Percentiles rank a stretch among this genome's conserved stretches.
Conservation (phyloP, 352 stramenopile genomes). For the Globisporangium okanoganense region DNA sequence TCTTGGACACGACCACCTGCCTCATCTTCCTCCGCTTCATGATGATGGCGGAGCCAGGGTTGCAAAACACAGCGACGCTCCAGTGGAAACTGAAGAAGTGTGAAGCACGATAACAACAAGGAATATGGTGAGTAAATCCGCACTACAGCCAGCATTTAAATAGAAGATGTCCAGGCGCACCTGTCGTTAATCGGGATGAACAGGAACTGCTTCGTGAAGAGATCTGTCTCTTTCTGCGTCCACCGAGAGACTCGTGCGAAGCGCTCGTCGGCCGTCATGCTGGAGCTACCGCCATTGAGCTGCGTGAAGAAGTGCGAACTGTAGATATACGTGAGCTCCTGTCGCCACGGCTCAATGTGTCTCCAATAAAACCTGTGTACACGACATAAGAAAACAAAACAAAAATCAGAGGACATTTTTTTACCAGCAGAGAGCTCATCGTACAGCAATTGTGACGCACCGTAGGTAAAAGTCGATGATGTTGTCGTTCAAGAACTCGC, state of each 20-base stretch:
- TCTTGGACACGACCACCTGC: slow-evolving; percentile 6
- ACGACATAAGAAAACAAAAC: background rate
- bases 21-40: slow-evolving; percentile 29
- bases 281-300: slow-evolving; percentile 47
- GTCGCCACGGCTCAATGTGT: slow-evolving; percentile 54
- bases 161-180: slow-evolving; percentile 23
- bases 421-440: background rate
- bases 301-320: slow-evolving; percentile 95
- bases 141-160: background rate
- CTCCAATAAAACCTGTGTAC: slow-evolving; percentile 57
- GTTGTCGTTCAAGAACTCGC: slow-evolving; percentile 93
- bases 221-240: slow-evolving; percentile 78
- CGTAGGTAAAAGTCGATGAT: slow-evolving; percentile 93
- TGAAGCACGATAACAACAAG: background rate
- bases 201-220: slow-evolving; percentile 86
- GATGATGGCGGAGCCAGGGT: slow-evolving; percentile 69
- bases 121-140: background rate
- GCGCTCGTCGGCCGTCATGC: slow-evolving; percentile 35
- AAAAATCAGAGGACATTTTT: no score
- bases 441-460: slow-evolving; percentile 22
- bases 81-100: slow-evolving; percentile 77
- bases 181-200: slow-evolving; percentile 90
- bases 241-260: slow-evolving; percentile 64
- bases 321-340: slow-evolving; percentile 89
- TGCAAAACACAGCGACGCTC: slow-evolving; percentile 85